phyloP scores from a whole-genome alignment of 495 filamentous ascomycete genomes.

The Bacidia gigantensis region DNA sequence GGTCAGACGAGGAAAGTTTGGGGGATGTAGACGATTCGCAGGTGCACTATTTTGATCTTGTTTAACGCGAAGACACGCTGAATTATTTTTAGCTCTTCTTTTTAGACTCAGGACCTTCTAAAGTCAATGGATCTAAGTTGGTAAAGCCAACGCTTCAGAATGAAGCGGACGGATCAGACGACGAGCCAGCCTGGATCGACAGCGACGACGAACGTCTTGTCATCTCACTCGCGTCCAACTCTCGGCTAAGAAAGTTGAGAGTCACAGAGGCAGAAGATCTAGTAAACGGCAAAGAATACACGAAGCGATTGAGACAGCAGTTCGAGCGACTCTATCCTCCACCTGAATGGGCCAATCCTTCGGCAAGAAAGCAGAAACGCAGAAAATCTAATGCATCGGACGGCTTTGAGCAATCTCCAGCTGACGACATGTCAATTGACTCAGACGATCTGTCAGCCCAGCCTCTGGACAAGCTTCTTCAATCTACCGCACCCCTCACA shows the following conservation, averaged over 20 bases:
- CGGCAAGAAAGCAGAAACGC: constrained; percentile 43
- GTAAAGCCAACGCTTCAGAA: constrained; percentile 26
- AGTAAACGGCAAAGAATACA: constrained; percentile 75
- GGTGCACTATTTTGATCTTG: constrained; percentile 31
- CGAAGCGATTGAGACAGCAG: constrained; percentile 62
- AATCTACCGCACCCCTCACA: constrained; percentile 45
- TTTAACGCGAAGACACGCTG: constrained; percentile 10
- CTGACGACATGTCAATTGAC: constrained; percentile 40
- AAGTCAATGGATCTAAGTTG: constrained; percentile 32
- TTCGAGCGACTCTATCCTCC: constrained; percentile 66
- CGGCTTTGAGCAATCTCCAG: constrained; percentile 38
- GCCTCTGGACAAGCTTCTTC: constrained; percentile 69
- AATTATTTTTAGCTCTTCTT: constrained; percentile 45
- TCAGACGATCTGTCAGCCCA: constrained; percentile 49
- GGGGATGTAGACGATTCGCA: constrained; percentile 48
- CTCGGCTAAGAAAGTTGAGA: constrained; percentile 67
- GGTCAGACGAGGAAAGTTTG: constrained; percentile 24
- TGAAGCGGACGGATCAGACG: constrained; percentile 24
- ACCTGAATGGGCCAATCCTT: constrained; percentile 59
- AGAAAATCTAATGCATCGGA: constrained; percentile 29
- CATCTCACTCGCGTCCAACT: constrained; percentile 63
- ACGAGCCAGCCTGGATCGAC: constrained; percentile 68
- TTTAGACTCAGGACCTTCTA: constrained; percentile 44
- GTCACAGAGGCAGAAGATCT: constrained; percentile 69
- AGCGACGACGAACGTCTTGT: constrained; percentile 85